phyloP scores from a whole-genome alignment of 73 alveolate species.

The Tetrahymena elliotti region DNA sequence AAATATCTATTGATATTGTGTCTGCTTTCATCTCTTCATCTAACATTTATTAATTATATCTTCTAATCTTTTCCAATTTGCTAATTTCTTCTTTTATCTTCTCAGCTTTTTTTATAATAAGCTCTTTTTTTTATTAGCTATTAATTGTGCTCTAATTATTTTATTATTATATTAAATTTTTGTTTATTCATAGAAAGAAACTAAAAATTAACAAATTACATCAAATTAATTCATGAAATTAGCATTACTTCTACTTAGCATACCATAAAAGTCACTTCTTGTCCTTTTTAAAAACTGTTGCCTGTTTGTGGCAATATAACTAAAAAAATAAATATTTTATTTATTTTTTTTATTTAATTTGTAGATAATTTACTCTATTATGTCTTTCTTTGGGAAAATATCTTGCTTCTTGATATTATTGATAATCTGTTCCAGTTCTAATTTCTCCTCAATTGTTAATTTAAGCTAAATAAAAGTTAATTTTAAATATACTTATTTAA shows the following conservation, averaged over 20 bases:
- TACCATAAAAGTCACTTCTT: not conserved
- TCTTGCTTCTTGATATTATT: not conserved
- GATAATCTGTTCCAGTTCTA: not conserved
- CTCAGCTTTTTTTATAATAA: not conserved
- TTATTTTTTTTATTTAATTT: not conserved
- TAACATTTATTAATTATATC: not conserved
- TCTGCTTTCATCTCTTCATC: not conserved
- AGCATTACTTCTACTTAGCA: not conserved
- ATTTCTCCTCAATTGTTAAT: not conserved
- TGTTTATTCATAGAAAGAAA: not conserved
- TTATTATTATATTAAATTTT: not conserved
- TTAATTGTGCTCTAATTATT: not conserved
- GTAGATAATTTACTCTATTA: not conserved
- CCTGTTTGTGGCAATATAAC: not conserved
- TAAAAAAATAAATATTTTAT: not conserved
- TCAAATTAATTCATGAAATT: not conserved
- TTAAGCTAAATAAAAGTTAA: not conserved
- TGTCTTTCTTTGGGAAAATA: not conserved
- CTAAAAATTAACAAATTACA: not conserved
- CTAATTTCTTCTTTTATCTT: not conserved
- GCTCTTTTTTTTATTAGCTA: not conserved
- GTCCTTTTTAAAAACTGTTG: not conserved
- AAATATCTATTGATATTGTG: not conserved
- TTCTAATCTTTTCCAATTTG: not conserved
- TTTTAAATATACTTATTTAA: not conserved